Base-by-base conservation (phyloP, 768 basidiomycete genomes). In the Collybia sp. region DNA sequence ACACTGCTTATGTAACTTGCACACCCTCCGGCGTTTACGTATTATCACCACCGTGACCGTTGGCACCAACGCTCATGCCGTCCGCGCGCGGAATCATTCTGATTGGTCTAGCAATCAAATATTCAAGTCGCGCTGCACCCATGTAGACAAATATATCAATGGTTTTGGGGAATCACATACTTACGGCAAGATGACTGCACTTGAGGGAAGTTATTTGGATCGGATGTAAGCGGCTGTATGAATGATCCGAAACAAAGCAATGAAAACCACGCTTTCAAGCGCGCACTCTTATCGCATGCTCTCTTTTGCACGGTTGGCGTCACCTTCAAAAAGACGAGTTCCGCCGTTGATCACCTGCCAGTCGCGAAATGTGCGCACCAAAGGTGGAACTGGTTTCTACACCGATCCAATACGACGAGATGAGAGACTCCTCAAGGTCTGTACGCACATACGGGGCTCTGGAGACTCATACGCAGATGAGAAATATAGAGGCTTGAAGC, bases 341-440 rank as follows among this genome's bases (percentile, higher is more conserved):
- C 33, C 42, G 31, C 40, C 20, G 19, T 42, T 48, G 25, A 33
- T 17, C 18, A 38, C 13, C 20, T 13, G 15, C 10, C 58, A 57
- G 41, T 45, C 41, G 32, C 50, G 59, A 34, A 49, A 48, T 12
- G 47, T 53, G 33, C 56, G 59, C 17, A 59, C 52, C 13, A 61
- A 53, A 46, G 31, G 49, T 8, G 53, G 54, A 33, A 54, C 45
- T 19, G 50, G 52, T 40, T 52, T 55, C 25, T 58, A 58, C 33
- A 50, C 51, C 11, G 57, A 56, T 8, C 52, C 54, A 6, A 31
- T 53, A 34, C 40, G 58, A 40, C 50, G 53, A 35, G 63, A 64
- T 34, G 63, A 64, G 45, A 51, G 57, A 31, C 54, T 62, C 4
- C 46, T 62, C n/a, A 59, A 56, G 55, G 61, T 58, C 44, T 15